Evolutionary conservation across 169 alveolate species (phyloP), one percentile per base, ranked within the genome.

Genomic region (Amoebophrya sp.): DNA sequence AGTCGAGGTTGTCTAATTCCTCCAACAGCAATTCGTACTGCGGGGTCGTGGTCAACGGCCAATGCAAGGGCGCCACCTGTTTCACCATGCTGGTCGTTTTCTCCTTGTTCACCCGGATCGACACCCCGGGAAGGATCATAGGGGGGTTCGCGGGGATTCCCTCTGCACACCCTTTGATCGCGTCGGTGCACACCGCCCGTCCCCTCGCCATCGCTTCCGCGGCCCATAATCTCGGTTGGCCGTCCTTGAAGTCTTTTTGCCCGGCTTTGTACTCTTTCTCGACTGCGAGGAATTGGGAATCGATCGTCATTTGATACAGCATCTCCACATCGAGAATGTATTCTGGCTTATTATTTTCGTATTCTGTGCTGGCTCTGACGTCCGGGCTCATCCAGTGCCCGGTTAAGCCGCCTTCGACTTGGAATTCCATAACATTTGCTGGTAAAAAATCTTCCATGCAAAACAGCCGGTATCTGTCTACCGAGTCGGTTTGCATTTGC

Each of bases 121-220:
- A 0, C 7, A 66, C 18, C 83, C 39, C 29, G 35, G 83, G 83
- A 66, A 66, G 83, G 18, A 66, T 2, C 83, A 66, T 66, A 3
- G 83, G 83, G 32, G 83, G 83, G 35, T 66, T 66, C 83, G 83
- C 83, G 29, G 83, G 83, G 18, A 66, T 66, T 2, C 83, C 83
- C 83, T 66, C 83, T 7, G 83, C 83, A 25, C 83, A 66, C 32
- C 83, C 83, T 25, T 66, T 66, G 83, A 66, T n/a, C 39, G 18
- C 83, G 83, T 66, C 83, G 35, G 83, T 66, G 83, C 83, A 66
- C 32, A 66, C 83, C 35, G 83, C 83, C 7, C 83, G 83, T 2
- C 83, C 83, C 7, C 83, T 2, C 29, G 83, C 83, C 35, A 66
- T 7, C 39, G 83, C 83, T 25, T 66, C 83, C 35, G 83, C 83